Evolutionary conservation across 768 basidiomycete species (phyloP).

Genomic region (Tylopilus intermedius): DNA sequence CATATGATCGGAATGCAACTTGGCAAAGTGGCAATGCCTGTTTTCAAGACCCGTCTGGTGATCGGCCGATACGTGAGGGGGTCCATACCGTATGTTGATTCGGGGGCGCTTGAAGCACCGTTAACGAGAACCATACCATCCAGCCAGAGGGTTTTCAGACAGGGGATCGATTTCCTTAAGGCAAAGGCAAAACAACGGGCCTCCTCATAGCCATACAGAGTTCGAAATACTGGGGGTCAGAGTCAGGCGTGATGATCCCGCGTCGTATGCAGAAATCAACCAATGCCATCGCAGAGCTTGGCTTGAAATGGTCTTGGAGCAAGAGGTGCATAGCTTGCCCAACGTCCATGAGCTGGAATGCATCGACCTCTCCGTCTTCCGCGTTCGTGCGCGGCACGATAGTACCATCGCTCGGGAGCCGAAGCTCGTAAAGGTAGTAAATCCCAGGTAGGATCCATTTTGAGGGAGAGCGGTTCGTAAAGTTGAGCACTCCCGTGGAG

Average conservation of each 20-base stretch:
- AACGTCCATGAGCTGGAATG: conserved; percentile 36
- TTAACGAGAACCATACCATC: background rate
- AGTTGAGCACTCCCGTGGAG: conserved; percentile 36
- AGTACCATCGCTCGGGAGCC: conserved; percentile 33
- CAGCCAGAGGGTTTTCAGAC: background rate
- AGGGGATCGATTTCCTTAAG: conserved; percentile 3
- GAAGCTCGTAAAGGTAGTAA: conserved; percentile 43
- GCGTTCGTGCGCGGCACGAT: conserved; percentile 33
- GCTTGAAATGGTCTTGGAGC: conserved; percentile 35
- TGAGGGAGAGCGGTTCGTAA: conserved; percentile 38
- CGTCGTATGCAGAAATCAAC: conserved; percentile 40
- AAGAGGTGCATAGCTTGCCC: conserved; percentile 32
- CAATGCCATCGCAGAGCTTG: conserved; percentile 40
- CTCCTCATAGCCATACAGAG: conserved; percentile 22
- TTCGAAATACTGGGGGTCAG: conserved; percentile 21
- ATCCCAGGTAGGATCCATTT: conserved; percentile 43
- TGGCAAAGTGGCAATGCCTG: too few species aligned
- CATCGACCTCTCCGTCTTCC: conserved; percentile 41
- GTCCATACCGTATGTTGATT: background rate
- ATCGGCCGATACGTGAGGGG: too few species aligned
- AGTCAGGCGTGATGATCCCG: conserved; percentile 26
- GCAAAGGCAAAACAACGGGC: conserved; percentile 18
- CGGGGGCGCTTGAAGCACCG: background rate
- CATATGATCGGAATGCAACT: too few species aligned
- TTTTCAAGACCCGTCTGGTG: too few species aligned